A percentile compares a stretch with the other conserved stretches of the same genome.
Conservation (phyloP, 371 early-diverging fungal species). For the Blakeslea trispora region DNA sequence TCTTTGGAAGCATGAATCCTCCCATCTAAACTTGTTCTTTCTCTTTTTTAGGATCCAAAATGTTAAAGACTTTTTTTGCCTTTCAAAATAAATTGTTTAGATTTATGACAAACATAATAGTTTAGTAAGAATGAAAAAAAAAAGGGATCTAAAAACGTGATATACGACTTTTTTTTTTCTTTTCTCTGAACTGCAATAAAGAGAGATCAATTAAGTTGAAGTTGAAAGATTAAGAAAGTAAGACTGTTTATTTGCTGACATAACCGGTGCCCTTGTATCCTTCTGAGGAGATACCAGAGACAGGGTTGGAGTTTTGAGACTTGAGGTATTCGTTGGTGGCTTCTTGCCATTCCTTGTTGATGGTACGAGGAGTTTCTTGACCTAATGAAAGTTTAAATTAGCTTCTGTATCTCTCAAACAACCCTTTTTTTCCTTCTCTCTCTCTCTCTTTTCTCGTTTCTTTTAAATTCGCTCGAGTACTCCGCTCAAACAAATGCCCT, state of each 20-base stretch:
- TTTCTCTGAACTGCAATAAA: too few species aligned
- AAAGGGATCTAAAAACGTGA: conserved; percentile 10
- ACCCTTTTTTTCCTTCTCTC: not conserved
- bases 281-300: conserved; percentile 85
- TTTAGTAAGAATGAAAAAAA: conserved; percentile 7
- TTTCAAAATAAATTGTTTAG: too few species aligned
- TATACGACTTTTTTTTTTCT: conserved; percentile 8
- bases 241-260: conserved; percentile 30
- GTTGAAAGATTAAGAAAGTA: conserved; percentile 6
- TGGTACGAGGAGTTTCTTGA: conserved; percentile 71
- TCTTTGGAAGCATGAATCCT: too few species aligned
- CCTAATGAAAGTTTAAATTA: conserved; percentile 31
- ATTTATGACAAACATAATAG: too few species aligned
- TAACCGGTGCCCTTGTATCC: conserved; percentile 81
- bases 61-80: too few species aligned
- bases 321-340: conserved; percentile 82
- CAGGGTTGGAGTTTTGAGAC: conserved; percentile 89
- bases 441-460: conserved; percentile 8
- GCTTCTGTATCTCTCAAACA: not conserved
- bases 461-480: too few species aligned
- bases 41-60: too few species aligned
- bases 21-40: too few species aligned
- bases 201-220: not conserved
- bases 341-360: conserved; percentile 93
- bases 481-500: too few species aligned